These are phyloP conservation scores for Bimuria novae-zelandiae DNA, from an alignment of 2,329 filamentous ascomycete species.

Conservation along the genomic window DNA sequence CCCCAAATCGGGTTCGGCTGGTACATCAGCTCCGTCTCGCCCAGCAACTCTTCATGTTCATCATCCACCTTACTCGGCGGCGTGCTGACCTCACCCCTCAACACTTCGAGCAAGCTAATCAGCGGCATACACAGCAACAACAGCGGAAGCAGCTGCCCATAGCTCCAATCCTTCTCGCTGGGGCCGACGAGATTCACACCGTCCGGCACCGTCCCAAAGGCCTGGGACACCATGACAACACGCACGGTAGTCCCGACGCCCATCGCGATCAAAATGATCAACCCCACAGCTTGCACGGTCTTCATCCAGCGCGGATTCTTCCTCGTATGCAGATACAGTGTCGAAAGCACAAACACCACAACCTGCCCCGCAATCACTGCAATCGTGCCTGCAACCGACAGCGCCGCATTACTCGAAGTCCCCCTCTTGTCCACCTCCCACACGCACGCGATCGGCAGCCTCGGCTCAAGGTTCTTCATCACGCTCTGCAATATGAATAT, in stretches of 20 bases:
- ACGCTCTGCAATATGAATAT: conserved; percentile 63
- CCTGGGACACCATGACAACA: conserved; percentile 63
- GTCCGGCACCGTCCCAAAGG: conserved; percentile 59
- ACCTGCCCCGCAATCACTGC: conserved; percentile 64
- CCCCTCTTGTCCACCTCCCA: conserved; percentile 54
- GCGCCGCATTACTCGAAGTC: conserved; percentile 47
- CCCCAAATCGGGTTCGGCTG: conserved; percentile 55
- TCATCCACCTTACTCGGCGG: conserved; percentile 50
- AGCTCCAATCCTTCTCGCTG: conserved; percentile 64
- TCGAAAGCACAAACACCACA: conserved; percentile 62
- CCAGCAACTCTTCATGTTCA: conserved; percentile 28
- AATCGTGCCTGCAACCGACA: conserved; percentile 64
- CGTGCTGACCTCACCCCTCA: conserved; percentile 55
- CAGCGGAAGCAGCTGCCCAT: conserved; percentile 65
- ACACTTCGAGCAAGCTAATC: conserved; percentile 64
- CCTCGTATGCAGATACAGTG: conserved; percentile 67
- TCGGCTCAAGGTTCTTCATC: conserved; percentile 55
- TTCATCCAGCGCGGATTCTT: conserved; percentile 59
- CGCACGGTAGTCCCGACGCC: conserved; percentile 63
- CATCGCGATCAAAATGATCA: conserved; percentile 57
- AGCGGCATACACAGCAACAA: conserved; percentile 64
- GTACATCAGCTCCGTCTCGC: conserved; percentile 52
- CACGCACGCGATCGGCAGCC: conserved; percentile 65
- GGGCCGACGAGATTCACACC: conserved; percentile 55
- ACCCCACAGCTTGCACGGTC: conserved; percentile 57